Base-by-base conservation (phyloP, 352 stramenopile genomes). In the Phytophthora tubulina region DNA sequence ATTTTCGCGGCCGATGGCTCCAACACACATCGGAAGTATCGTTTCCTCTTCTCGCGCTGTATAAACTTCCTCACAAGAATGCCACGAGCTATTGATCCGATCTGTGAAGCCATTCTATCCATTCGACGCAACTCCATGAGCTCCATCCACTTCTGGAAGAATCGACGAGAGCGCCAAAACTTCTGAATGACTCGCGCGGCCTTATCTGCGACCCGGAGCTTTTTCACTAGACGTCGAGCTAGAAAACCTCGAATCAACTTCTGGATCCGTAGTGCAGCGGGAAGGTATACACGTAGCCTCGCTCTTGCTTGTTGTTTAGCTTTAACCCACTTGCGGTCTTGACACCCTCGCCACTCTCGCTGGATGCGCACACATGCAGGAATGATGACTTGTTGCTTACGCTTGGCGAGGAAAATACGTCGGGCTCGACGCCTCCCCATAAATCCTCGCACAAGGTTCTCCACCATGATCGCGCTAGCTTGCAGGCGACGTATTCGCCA, bases 41-140 rank as follows among this genome's bases (percentile, higher is more conserved):
- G 46, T 39, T 79, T 81, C 1, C 82, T 77, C 21, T 76, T 80
- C 52, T 93, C 81, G 8, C 79, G 79, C 44, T 76, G 46, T 14
- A 82, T 72, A 38, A 90, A 92, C 31, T 89, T 85, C 42, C 86
- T 79, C 0, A 80, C 76, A 1, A 96, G 73, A 56, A 85, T 88
- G 1, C 82, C 85, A 35, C 88, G 73, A 15, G 77, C 86, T n/a
- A 89, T 54, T 11, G 85, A 80, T 2, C 85, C 86, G 32, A 96
- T 92, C 8, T 70, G 69, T 6, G 84, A 85, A 0, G 88, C 86
- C 84, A 91, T 88, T n/a, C 69, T 77, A 27, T 92, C 72, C 8
- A 51, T 70, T 2, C 73, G 79, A 1, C 85, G 84, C 15, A 78
- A 53, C 6, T 65, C 67, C 76, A 93, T 82, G 9, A 88, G 60